phyloP scores from a whole-genome alignment of 129 eudicot species.

The Erigeron canadensis region DNA sequence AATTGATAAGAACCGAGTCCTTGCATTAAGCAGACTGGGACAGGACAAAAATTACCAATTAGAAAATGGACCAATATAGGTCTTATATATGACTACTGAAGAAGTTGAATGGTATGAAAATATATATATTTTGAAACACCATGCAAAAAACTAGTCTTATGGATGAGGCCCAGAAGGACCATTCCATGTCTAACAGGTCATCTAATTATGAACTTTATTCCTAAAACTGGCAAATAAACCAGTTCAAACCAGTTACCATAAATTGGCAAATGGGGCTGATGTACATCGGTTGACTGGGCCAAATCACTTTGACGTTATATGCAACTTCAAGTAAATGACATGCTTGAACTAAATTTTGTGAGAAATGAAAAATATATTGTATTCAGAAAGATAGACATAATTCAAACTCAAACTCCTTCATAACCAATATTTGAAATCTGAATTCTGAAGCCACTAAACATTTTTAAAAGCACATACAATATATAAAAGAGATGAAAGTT shows the following conservation, averaged over 20 bases:
- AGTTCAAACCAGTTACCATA: not conserved
- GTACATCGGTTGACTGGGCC: not conserved
- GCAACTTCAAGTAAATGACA: not conserved
- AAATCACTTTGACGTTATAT: not conserved
- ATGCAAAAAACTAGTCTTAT: no score
- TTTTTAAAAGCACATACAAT: not conserved
- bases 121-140: no score
- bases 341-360: not conserved
- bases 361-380: not conserved
- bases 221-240: no score
- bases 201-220: no score
- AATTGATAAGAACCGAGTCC: no score
- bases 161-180: no score
- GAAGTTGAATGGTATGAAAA: no score
- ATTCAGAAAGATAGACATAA: not conserved
- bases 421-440: not conserved
- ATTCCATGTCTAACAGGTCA: no score
- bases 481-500: not conserved
- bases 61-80: no score
- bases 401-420: not conserved
- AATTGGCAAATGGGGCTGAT: not conserved
- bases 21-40: no score
- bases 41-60: no score
- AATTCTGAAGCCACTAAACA: not conserved
- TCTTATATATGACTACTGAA: no score